Conservation (phyloP, 1,139 yeast species). For the Hyphopichia wangnamkhiaoensis region DNA sequence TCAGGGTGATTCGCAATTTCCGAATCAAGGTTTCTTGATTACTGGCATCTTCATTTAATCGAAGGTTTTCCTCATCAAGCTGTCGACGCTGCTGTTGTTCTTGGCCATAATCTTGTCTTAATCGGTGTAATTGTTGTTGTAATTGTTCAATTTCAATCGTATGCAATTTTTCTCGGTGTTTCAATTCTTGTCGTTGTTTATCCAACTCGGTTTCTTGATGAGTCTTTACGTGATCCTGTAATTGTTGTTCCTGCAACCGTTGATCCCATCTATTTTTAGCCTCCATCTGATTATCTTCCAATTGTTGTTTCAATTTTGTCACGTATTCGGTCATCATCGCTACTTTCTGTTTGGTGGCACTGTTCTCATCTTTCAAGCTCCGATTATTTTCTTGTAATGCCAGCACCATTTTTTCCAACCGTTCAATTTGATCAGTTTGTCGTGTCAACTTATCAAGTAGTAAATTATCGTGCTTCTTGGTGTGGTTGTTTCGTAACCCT, state of each 20-base stretch:
- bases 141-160: background rate
- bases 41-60: background rate
- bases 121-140: background rate
- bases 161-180: background rate
- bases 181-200: background rate
- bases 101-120: background rate
- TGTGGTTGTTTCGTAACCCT: background rate
- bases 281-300: background rate
- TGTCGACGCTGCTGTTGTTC: background rate
- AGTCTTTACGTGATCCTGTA: background rate
- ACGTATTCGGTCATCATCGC: background rate
- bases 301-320: background rate
- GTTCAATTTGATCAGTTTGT: slow-evolving; percentile 10
- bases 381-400: slow-evolving; percentile 6
- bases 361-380: slow-evolving; percentile 3
- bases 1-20: background rate
- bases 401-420: slow-evolving; percentile 4
- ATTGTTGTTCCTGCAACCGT: background rate
- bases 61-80: background rate
- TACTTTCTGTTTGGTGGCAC: background rate
- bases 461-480: slow-evolving; percentile 9
- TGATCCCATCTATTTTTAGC: background rate
- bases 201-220: background rate
- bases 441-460: slow-evolving; percentile 10
- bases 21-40: background rate